Percentiles rank a stretch among this genome's conserved stretches.
Conservation (phyloP, 2,329 filamentous ascomycete genomes). For the Trichoderma afroharzianum region DNA sequence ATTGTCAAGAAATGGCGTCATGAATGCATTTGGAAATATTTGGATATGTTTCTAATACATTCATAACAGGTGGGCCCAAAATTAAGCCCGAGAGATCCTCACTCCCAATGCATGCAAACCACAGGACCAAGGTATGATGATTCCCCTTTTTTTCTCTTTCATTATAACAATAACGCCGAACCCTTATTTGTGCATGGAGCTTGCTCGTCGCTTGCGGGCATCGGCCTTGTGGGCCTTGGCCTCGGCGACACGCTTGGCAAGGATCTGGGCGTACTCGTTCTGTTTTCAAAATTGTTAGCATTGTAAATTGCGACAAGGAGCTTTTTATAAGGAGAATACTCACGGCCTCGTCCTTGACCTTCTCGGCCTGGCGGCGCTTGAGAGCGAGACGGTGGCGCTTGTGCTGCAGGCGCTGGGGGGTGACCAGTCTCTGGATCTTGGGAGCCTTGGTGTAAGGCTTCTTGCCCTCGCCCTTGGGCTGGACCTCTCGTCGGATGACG, state of each 20-base stretch:
- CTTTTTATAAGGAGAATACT: slow-evolving; percentile 37
- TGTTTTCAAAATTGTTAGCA: slow-evolving; percentile 44
- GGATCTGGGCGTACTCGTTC: slow-evolving; percentile 95
- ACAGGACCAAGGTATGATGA: slow-evolving; percentile 36
- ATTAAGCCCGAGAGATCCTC: slow-evolving; percentile 31
- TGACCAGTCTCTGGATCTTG: slow-evolving; percentile 99
- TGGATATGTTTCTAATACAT: slow-evolving; percentile 39
- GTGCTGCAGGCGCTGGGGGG: slow-evolving; percentile 99
- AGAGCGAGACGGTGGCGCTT: slow-evolving; percentile 97
- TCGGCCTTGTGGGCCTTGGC: slow-evolving; percentile 92
- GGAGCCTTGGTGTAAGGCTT: slow-evolving; percentile 99
- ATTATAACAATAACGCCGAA: slow-evolving; percentile 32
- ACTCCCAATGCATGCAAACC: slow-evolving; percentile 42
- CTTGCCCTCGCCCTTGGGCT: slow-evolving; percentile 96
- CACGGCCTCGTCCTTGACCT: slow-evolving; percentile 98
- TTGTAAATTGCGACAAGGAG: slow-evolving; percentile 31
- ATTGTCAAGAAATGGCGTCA: slow-evolving; percentile 17
- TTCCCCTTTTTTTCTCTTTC: slow-evolving; percentile 30
- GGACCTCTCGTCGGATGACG: slow-evolving; percentile 97
- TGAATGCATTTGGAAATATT: slow-evolving; percentile 33
- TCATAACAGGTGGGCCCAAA: slow-evolving; percentile 30
- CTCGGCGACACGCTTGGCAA: slow-evolving; percentile 96
- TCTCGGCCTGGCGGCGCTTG: slow-evolving; percentile 96
- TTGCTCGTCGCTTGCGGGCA: slow-evolving; percentile 93
- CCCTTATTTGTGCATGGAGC: slow-evolving; percentile 83